phyloP scores from a whole-genome alignment of 768 basidiomycete genomes.

The Boletus sp. region DNA sequence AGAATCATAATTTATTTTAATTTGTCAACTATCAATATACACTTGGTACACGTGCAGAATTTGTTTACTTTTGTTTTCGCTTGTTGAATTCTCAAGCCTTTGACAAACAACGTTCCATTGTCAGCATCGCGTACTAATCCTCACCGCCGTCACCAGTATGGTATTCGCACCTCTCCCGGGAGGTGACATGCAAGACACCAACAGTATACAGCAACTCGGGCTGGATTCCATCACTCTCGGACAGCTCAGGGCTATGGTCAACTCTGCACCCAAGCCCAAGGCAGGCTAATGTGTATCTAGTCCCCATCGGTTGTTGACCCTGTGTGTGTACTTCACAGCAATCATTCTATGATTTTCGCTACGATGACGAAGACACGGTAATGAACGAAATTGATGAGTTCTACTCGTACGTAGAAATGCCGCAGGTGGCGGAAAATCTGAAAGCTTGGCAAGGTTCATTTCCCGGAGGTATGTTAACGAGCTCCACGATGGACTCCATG shows the following conservation, averaged over 20 bases:
- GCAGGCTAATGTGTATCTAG: conserved; percentile 36
- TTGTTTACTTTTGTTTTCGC: conserved; percentile 19
- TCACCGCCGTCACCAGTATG: conserved; percentile 27
- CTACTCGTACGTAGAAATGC: conserved; percentile 95
- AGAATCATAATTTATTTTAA: not conserved
- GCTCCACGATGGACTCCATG: not conserved
- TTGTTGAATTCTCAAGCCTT: conserved; percentile 27
- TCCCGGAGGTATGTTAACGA: conserved; percentile 54
- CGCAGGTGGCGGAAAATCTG: conserved; percentile 83
- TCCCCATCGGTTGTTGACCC: conserved; percentile 19
- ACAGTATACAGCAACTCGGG: conserved; percentile 39
- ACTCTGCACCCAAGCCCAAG: conserved; percentile 71
- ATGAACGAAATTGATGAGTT: conserved; percentile 98
- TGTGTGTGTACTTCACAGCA: conserved; percentile 48
- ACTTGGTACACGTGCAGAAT: not conserved
- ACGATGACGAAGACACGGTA: conserved; percentile 94
- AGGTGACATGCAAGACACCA: conserved; percentile 32
- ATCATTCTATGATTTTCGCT: conserved; percentile 87
- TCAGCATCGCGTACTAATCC: not conserved
- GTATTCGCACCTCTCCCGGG: conserved; percentile 32
- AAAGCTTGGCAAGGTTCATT: conserved; percentile 88
- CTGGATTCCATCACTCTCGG: conserved; percentile 79
- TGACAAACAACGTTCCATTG: conserved; percentile 25
- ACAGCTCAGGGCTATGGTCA: conserved; percentile 74
- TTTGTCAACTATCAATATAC: not conserved